Conservation (phyloP, 2,329 filamentous ascomycete species). For the Pseudogymnoascus sp. region DNA sequence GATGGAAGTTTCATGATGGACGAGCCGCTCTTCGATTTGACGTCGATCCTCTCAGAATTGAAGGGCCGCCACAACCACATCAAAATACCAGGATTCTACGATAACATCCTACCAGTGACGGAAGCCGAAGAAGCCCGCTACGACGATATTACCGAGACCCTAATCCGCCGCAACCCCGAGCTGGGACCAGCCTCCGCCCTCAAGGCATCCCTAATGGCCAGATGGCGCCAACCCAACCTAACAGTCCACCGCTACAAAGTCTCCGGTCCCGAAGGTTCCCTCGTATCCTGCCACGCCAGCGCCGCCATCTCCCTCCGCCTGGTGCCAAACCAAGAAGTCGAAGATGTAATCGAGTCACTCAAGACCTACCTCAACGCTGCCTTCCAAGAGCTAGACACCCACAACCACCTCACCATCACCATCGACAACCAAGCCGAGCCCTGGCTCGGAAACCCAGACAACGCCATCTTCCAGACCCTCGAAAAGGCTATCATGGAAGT, state of each 20-base stretch:
- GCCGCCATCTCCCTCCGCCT: constrained; percentile 85
- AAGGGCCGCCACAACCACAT: constrained; percentile 77
- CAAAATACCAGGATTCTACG: constrained; percentile 82
- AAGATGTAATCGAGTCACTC: constrained; percentile 64
- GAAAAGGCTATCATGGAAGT: constrained; percentile 78
- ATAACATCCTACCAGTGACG: constrained; percentile 70
- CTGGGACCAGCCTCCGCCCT: constrained; percentile 58
- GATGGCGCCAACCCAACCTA: constrained; percentile 91
- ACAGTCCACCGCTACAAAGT: constrained; percentile 92
- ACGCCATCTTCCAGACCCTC: constrained; percentile 83
- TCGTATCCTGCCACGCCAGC: constrained; percentile 85
- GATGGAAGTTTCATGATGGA: constrained; percentile 87
- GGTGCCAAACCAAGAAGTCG: constrained; percentile 86
- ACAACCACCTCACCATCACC: constrained; percentile 72
- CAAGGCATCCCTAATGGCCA: constrained; percentile 79
- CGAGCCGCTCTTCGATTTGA: constrained; percentile 87
- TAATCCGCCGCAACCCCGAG: constrained; percentile 65
- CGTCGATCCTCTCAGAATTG: constrained; percentile 72
- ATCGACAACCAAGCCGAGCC: constrained; percentile 94
- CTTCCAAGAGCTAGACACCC: constrained; percentile 69
- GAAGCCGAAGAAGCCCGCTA: constrained; percentile 73
- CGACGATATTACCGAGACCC: constrained; percentile 71
- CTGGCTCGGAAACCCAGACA: constrained; percentile 88
- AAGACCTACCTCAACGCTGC: constrained; percentile 61
- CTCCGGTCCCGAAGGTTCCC: constrained; percentile 82